Evolutionary conservation across 192 early-diverging fungal genomes (phyloP), one percentile per base, ranked within the genome.

Genomic region (Oehlia diaphana): DNA sequence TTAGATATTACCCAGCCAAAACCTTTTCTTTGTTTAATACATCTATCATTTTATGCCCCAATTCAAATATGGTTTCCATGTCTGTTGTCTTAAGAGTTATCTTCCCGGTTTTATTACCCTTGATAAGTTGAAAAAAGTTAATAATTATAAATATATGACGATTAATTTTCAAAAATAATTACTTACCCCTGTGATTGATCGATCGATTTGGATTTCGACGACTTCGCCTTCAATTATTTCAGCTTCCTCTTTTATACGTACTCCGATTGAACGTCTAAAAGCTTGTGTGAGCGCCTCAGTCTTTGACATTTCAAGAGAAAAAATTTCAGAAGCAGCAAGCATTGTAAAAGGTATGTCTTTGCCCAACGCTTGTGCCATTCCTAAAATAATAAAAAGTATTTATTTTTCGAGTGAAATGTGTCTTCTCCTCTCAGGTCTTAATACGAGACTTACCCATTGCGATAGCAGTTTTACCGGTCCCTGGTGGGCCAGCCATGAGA

Each of bases 31-130:
- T 98, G 84, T 94, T 96, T 81, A 99, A 83, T 26, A 96, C 90
- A 67, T 95, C 95, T 83, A 99, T 98, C 97, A 99, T 98, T 86
- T 99, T 99, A 79, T 97, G 94, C 9, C 97, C 98, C 77, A 99
- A 84, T 84, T 99, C 98, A 76, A 99, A 99, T 76, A 99, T 93
- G 44, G 98, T 99, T 84, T 99, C 98, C 98, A 99, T 99, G 63
- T 99, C 98, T 23, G 97, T 99, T 35, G 98, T 99, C 88, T 99
- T 99, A 44, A 99, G 84, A 70, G 97, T 99, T 65, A 99, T 86
- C 86, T 99, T 99, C 26, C 98, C 98, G 1, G 95, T 94, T 89
- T 98, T 98, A 71, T 95, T 92, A 5, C 92, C 93, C 94, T 95
- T 79, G 44, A 70, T 16, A 35, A 39, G 50, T 53, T 68, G 8